Conservation (phyloP, 2,329 filamentous ascomycete genomes). For the Penicillium sp. region DNA sequence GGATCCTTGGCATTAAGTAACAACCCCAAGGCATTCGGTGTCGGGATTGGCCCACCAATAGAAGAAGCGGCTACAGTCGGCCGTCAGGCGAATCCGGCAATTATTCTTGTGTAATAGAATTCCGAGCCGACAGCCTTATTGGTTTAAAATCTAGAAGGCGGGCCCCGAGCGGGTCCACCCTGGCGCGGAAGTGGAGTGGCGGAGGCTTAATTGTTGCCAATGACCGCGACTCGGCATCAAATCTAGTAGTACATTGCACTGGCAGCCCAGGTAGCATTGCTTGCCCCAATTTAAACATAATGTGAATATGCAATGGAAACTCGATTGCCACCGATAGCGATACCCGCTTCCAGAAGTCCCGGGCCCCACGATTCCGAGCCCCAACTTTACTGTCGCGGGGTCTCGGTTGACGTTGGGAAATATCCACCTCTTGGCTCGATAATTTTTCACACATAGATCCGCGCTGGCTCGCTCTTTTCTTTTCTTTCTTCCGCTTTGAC, state of each 20-base stretch:
- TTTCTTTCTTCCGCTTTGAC: background rate
- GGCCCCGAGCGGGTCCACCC: background rate
- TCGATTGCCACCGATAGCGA: constrained; percentile 8
- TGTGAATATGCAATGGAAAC: constrained; percentile 17
- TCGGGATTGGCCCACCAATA: background rate
- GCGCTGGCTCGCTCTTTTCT: background rate
- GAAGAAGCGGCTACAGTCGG: constrained; percentile 17
- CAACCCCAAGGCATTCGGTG: constrained; percentile 3
- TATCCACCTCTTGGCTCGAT: constrained; percentile 16
- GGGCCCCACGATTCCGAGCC: constrained; percentile 18
- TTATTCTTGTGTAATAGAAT: constrained; percentile 23
- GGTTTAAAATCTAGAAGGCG: background rate
- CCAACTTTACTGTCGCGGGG: constrained; percentile 15
- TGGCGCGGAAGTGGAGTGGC: constrained; percentile 10
- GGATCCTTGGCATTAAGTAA: constrained; percentile 12
- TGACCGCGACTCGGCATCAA: constrained; percentile 10
- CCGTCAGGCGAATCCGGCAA: constrained; percentile 9
- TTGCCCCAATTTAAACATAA: constrained; percentile 8
- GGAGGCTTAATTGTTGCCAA: constrained; percentile 20
- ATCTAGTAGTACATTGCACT: background rate
- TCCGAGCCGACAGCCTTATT: constrained; percentile 11
- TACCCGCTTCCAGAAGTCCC: constrained; percentile 13
- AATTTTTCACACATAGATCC: constrained; percentile 19
- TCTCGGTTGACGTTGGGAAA: constrained; percentile 16
- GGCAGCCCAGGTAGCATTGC: too few relatives aligned